phyloP scores from a whole-genome alignment of 371 early-diverging fungal genomes.

The Lichtheimia ornata region DNA sequence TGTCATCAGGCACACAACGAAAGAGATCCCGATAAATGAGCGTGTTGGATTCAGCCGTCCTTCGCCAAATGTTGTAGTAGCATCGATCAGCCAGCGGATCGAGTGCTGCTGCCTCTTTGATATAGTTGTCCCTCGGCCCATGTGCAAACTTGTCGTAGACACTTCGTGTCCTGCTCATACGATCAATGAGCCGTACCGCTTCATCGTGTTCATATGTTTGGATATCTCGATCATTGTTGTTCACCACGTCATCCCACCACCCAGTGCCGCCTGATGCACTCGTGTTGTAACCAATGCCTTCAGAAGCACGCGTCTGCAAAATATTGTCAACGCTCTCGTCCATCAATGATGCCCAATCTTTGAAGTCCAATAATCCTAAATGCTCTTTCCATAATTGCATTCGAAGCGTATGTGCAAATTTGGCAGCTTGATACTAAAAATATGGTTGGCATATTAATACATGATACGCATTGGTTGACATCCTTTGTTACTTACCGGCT shows the following conservation, averaged over 20 bases:
- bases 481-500: slow-evolving; percentile 37
- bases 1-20: slow-evolving; percentile 88
- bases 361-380: slow-evolving; percentile 64
- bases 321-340: not conserved
- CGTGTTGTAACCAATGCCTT: slow-evolving; percentile 8
- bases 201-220: slow-evolving; percentile 20
- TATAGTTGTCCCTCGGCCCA: not conserved
- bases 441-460: not conserved
- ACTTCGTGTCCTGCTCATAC: slow-evolving; percentile 35
- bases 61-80: slow-evolving; percentile 62
- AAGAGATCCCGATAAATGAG: slow-evolving; percentile 77
- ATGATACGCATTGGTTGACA: not conserved
- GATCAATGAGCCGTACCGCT: slow-evolving; percentile 40
- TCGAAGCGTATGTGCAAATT: slow-evolving; percentile 76
- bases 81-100: slow-evolving; percentile 76
- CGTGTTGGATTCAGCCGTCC: slow-evolving; percentile 69
- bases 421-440: slow-evolving; percentile 66
- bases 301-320: not conserved
- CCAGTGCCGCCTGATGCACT: slow-evolving; percentile 4
- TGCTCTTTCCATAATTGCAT: slow-evolving; percentile 85
- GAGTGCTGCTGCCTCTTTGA: slow-evolving; percentile 40
- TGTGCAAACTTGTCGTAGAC: slow-evolving; percentile 27
- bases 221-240: slow-evolving; percentile 28
- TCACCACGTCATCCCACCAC: slow-evolving; percentile 22
- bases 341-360: slow-evolving; percentile 25